phyloP scores from a whole-genome alignment of 768 basidiomycete genomes.

The Boletellus sp. region DNA sequence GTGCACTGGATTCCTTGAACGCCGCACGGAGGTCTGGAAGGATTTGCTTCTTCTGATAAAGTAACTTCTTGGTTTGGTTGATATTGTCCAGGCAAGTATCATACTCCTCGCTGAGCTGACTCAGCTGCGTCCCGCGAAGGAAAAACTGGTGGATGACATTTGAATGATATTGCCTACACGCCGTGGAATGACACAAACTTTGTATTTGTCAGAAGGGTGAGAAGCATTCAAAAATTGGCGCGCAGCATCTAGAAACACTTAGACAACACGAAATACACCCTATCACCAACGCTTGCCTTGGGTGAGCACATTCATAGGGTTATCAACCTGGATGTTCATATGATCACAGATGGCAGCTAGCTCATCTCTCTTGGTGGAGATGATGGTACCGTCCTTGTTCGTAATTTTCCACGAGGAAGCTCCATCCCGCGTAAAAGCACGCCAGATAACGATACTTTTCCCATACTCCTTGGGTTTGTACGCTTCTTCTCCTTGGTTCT shows the following conservation, averaged over 20 bases:
- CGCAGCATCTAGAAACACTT: constrained; percentile 29
- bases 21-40: constrained; percentile 70
- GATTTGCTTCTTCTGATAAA: constrained; percentile 68
- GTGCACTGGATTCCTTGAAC: constrained; percentile 52
- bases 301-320: constrained; percentile 91
- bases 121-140: constrained; percentile 87
- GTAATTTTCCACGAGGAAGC: constrained; percentile 79
- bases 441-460: constrained; percentile 78
- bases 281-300: constrained; percentile 50
- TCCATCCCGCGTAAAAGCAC: constrained; percentile 76
- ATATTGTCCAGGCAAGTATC: constrained; percentile 72
- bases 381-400: constrained; percentile 55
- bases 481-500: constrained; percentile 90
- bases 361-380: constrained; percentile 81
- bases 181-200: constrained; percentile 42
- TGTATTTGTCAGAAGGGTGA: constrained; percentile 81
- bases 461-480: constrained; percentile 85
- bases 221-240: constrained; percentile 82
- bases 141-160: constrained; percentile 63
- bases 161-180: not conserved
- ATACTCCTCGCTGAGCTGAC: constrained; percentile 86
- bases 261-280: not conserved
- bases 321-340: constrained; percentile 96
- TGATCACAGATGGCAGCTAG: constrained; percentile 86
- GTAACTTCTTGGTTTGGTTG: constrained; percentile 58